These are phyloP conservation scores for Lyophyllum decastes DNA, from an alignment of 768 basidiomycete genomes.

Conservation along the genomic window DNA sequence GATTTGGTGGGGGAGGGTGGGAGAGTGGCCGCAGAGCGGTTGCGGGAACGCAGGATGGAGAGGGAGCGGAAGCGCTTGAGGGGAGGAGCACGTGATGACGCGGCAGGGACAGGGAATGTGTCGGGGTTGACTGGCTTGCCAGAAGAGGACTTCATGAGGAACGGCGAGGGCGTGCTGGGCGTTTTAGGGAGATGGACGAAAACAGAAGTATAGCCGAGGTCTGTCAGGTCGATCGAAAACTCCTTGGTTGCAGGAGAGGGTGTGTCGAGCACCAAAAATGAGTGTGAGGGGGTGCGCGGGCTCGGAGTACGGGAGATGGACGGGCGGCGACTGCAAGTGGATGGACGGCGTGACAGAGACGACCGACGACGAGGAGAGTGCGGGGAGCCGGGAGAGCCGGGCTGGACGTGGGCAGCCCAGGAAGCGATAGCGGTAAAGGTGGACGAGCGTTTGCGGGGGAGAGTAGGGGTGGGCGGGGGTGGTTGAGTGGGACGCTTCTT, in stretches of 20 bases:
- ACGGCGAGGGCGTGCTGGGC: slow-evolving; percentile 42
- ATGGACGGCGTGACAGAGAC: slow-evolving; percentile 26
- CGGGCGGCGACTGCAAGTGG: slow-evolving; percentile 25
- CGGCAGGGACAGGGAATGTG: slow-evolving; percentile 22
- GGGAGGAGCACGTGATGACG: slow-evolving; percentile 17
- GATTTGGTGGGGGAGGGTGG: slow-evolving; percentile 26
- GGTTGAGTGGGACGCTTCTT: slow-evolving; percentile 35
- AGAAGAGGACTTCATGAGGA: slow-evolving; percentile 25
- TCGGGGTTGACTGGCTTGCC: slow-evolving; percentile 17
- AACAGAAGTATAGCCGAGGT: slow-evolving; percentile 66
- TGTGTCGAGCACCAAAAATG: slow-evolving; percentile 49
- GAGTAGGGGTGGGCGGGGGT: slow-evolving; percentile 25
- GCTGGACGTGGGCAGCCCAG: slow-evolving; percentile 70
- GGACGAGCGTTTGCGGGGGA: slow-evolving; percentile 33
- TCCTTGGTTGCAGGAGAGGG: slow-evolving; percentile 48
- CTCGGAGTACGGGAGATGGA: slow-evolving; percentile 35
- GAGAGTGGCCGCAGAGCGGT: slow-evolving; percentile 21
- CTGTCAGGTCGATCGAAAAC: slow-evolving; percentile 53
- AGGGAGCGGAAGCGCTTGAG: slow-evolving; percentile 55
- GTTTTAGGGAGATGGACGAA: slow-evolving; percentile 62
- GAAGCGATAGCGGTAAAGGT: slow-evolving; percentile 51
- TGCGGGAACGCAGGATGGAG: slow-evolving; percentile 45
- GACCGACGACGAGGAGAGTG: slow-evolving; percentile 37
- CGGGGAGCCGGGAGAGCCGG: slow-evolving; percentile 61
- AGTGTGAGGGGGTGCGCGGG: slow-evolving; percentile 41